These are phyloP conservation scores for Phaeosphaeriaceae sp. DNA, from an alignment of 2,329 filamentous ascomycete species.

Conservation along the genomic window DNA sequence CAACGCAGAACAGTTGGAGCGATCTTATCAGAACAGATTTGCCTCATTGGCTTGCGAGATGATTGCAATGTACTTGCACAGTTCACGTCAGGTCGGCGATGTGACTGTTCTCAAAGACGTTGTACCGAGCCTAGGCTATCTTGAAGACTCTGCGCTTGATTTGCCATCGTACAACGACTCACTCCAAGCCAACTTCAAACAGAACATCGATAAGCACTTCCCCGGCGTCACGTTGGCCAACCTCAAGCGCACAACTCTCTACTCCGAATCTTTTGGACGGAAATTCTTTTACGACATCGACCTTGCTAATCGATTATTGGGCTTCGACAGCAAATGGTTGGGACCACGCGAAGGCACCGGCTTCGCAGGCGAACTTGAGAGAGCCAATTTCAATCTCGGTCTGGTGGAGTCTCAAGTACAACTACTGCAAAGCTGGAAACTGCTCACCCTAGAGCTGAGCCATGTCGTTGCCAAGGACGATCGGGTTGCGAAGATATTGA, in stretches of 20 bases:
- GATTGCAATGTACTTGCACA: conserved; percentile 88
- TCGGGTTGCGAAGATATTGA: conserved; percentile 71
- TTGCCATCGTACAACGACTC: conserved; percentile 88
- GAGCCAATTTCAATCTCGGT: conserved; percentile 89
- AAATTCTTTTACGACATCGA: conserved; percentile 86
- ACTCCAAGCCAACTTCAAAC: conserved; percentile 82
- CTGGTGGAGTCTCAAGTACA: conserved; percentile 89
- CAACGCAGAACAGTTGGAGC: conserved; percentile 28
- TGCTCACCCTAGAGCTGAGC: conserved; percentile 83
- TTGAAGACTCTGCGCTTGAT: conserved; percentile 76
- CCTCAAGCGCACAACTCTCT: conserved; percentile 78
- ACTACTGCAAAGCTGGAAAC: conserved; percentile 88
- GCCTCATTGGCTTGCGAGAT: conserved; percentile 87
- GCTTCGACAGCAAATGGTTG: conserved; percentile 78
- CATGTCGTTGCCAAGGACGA: conserved; percentile 62
- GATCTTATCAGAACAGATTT: conserved; percentile 59
- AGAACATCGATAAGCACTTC: conserved; percentile 84
- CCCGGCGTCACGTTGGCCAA: conserved; percentile 74
- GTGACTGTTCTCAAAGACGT: conserved; percentile 72
- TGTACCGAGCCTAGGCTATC: conserved; percentile 78
- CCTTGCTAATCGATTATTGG: conserved; percentile 77
- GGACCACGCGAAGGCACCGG: conserved; percentile 66
- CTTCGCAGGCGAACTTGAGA: conserved; percentile 81
- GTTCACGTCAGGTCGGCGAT: conserved; percentile 78
- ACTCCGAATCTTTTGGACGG: conserved; percentile 70